Evolutionary conservation across 345 rosid genomes (phyloP).

Genomic region (Rubroshorea leprosula): DNA sequence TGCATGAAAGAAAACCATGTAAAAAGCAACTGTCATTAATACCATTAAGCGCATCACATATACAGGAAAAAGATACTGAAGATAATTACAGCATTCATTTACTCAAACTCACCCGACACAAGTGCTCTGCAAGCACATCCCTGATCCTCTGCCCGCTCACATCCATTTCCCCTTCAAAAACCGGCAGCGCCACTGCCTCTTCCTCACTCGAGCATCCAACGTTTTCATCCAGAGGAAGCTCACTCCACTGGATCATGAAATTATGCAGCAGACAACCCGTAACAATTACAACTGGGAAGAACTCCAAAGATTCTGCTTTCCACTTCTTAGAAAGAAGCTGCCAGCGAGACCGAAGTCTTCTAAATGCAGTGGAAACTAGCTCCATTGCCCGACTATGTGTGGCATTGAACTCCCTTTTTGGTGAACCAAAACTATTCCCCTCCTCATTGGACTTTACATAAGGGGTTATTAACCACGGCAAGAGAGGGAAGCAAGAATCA

Average conservation of each 20-base stretch:
- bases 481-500: constrained; percentile 57
- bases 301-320: constrained; percentile 56
- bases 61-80: too few species aligned
- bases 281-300: constrained; percentile 54
- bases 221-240: constrained; percentile 31
- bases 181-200: constrained; percentile 24
- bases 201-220: constrained; percentile 20
- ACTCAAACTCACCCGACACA: constrained; percentile 38
- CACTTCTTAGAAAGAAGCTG: constrained; percentile 50
- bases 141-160: constrained; percentile 38
- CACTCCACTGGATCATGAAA: constrained; percentile 49
- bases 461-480: constrained; percentile 76
- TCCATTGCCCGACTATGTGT: constrained; percentile 41
- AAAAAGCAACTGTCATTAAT: too few species aligned
- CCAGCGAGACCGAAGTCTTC: constrained; percentile 55
- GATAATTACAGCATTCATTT: constrained; percentile 22
- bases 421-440: constrained; percentile 38
- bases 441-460: constrained; percentile 35
- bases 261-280: constrained; percentile 69
- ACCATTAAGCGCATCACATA: too few species aligned
- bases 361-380: constrained; percentile 37
- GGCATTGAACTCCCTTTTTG: constrained; percentile 45
- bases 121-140: constrained; percentile 55
- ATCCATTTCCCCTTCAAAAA: constrained; percentile 41
- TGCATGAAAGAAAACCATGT: too few species aligned